Base-by-base conservation (phyloP, 2,329 filamentous ascomycete species). In the Xylaria sp. region DNA sequence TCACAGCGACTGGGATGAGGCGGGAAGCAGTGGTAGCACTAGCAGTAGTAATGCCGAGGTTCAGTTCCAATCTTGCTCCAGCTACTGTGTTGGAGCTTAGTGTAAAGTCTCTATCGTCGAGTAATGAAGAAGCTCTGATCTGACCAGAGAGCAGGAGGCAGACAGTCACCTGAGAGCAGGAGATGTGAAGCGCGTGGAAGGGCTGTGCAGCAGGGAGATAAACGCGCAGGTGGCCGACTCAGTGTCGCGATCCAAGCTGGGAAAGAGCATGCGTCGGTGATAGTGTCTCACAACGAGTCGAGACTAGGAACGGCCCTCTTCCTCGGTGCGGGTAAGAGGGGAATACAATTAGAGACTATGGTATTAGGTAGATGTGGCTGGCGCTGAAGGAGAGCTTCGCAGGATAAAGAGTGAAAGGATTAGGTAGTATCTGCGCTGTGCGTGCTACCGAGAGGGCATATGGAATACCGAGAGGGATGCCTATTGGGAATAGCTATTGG, bases 41-140 rank as follows among this genome's bases (percentile, higher is more conserved):
- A 9, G 54, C 60, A 46, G 58, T 16, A 19, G 54, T 50, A 10
- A 42, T 42, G 37, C 37, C 37, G 23, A 7, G 30, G 52, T 11
- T 61, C 59, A 58, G 54, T 16, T 52, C 44, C 11, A 3, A 18
- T 23, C 10, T 18, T 54, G n/a, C 52, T 30, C 4, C 23, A 30
- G 23, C 52, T 13, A 51, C 50, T 13, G 52, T 53, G 59, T 59
- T 54, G 23, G 55, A 64, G 59, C 62, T 69, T 35, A 67, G 68
- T 18, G 74, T 70, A 52, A 70, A 73, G 34, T 65, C 69, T 16
- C 70, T 69, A 64, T 76, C 74, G 63, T 78, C 73, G 50, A 72
- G 67, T 48, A 76, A 69, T n/a, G 73, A 72, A 50, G 73, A 69
- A 42, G 37, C 7, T 69, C 69, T 53, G 70, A 70, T 48, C 67